Evolutionary conservation across 2,329 filamentous ascomycete species (phyloP).

Genomic region (Thelonectria discophora): DNA sequence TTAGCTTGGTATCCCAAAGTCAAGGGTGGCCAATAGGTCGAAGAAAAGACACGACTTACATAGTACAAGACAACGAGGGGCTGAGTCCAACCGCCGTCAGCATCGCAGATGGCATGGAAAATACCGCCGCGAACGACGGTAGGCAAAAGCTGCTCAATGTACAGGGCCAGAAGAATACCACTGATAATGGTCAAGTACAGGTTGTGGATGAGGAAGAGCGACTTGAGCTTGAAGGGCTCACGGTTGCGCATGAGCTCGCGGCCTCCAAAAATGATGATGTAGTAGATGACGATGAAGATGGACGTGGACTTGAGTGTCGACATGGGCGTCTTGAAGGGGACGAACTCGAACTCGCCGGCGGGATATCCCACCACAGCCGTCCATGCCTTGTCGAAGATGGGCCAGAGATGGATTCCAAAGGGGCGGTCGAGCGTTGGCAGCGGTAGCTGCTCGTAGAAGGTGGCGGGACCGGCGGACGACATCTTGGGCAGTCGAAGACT

Average conservation of each 20-base stretch:
- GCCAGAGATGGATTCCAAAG: conserved; percentile 92
- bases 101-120: conserved; percentile 87
- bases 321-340: conserved; percentile 83
- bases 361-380: conserved; percentile 81
- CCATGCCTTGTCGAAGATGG: conserved; percentile 90
- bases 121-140: conserved; percentile 82
- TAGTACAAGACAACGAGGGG: conserved; percentile 96
- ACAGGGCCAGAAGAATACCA: conserved; percentile 80
- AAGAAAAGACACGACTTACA: conserved; percentile 62
- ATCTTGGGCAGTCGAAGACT: conserved; percentile 44
- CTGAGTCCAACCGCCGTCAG: conserved; percentile 89
- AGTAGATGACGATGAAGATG: conserved; percentile 87
- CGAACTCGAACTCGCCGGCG: conserved; percentile 86
- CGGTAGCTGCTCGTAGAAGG: conserved; percentile 66
- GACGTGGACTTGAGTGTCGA: conserved; percentile 87
- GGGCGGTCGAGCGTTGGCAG: conserved; percentile 87
- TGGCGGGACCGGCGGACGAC: conserved; percentile 51
- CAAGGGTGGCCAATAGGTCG: background rate
- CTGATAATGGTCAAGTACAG: conserved; percentile 91
- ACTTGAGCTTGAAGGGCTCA: conserved; percentile 85
- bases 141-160: conserved; percentile 89
- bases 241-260: conserved; percentile 91
- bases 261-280: conserved; percentile 91
- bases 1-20: conserved; percentile 26
- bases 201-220: conserved; percentile 95